phyloP scores from a whole-genome alignment of 257 asterid species.

The Solanum boliviense region DNA sequence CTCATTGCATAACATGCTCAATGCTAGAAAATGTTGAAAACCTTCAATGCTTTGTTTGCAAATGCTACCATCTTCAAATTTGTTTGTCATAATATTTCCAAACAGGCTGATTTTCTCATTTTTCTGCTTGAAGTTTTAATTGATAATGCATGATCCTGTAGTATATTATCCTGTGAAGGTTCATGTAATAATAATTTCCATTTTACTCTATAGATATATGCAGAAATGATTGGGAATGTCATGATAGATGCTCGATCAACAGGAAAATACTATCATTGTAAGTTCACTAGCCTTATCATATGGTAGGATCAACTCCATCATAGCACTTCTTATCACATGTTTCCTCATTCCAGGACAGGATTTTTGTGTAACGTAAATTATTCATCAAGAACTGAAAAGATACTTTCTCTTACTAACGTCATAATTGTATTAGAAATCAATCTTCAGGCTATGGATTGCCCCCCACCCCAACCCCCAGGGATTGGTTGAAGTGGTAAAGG shows the following conservation, averaged over 20 bases:
- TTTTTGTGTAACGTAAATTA: neutral
- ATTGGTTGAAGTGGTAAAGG: neutral
- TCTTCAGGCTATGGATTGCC: neutral
- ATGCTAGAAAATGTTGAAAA: neutral
- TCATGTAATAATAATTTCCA: neutral
- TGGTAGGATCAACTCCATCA: neutral
- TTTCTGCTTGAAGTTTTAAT: neutral
- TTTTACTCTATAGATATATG: constrained; percentile 57
- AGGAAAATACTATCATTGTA: constrained; percentile 97
- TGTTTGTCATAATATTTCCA: neutral
- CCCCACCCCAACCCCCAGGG: neutral
- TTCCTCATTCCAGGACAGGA: neutral
- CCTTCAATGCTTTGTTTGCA: neutral
- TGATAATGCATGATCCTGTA: neutral
- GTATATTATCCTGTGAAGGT: neutral
- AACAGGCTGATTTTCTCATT: neutral
- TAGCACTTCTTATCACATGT: neutral
- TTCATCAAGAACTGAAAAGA: neutral
- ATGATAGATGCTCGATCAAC: constrained; percentile 98
- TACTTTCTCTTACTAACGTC: neutral
- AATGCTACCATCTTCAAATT: neutral
- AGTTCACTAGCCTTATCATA: constrained; percentile 14
- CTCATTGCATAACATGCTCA: neutral
- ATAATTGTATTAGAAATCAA: neutral
- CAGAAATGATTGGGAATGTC: constrained; percentile 91